A percentile compares a stretch with the other conserved stretches of the same genome.
phyloP scores from a whole-genome alignment of 2,329 filamentous ascomycete genomes.

The Beauveria sp. region DNA sequence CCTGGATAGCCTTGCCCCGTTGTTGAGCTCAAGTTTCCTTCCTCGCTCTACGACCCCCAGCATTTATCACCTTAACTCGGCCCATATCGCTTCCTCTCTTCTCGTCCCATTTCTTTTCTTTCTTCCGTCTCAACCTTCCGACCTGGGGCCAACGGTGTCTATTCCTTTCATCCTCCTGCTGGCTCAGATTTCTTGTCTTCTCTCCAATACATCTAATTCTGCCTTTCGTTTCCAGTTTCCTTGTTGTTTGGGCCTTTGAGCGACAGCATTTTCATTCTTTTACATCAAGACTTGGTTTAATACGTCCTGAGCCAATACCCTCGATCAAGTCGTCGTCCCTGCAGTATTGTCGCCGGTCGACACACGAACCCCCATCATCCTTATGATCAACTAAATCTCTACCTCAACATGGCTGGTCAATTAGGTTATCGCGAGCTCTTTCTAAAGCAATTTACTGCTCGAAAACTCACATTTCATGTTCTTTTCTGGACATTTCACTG shows the following conservation, averaged over 20 bases:
- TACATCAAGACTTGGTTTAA: not conserved
- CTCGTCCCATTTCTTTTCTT: constrained; percentile 17
- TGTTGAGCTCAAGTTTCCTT: not conserved
- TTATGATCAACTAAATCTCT: constrained; percentile 15
- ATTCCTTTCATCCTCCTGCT: constrained; percentile 36
- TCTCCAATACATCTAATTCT: constrained; percentile 19
- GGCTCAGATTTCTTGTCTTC: constrained; percentile 46
- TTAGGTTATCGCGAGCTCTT: constrained; percentile 36
- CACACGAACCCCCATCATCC: constrained; percentile 27
- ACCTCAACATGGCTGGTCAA: constrained; percentile 30
- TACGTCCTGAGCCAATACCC: not conserved
- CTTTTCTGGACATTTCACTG: constrained; percentile 76
- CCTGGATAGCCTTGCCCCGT: constrained; percentile 4
- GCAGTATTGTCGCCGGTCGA: constrained; percentile 46
- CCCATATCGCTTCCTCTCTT: constrained; percentile 11
- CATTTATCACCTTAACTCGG: constrained; percentile 9
- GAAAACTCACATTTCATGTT: constrained; percentile 71
- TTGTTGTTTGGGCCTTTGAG: not conserved
- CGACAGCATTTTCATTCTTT: not conserved
- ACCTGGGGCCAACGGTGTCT: constrained; percentile 16
- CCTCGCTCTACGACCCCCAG: not conserved
- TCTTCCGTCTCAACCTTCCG: constrained; percentile 13
- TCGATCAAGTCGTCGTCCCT: not conserved
- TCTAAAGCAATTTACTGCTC: constrained; percentile 58
- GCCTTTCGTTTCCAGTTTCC: not conserved